Percentiles rank a stretch among this genome's conserved stretches.
These are phyloP conservation scores for Volvox africanus DNA, from an alignment of 139 green algal genomes.

Conservation along the genomic window DNA sequence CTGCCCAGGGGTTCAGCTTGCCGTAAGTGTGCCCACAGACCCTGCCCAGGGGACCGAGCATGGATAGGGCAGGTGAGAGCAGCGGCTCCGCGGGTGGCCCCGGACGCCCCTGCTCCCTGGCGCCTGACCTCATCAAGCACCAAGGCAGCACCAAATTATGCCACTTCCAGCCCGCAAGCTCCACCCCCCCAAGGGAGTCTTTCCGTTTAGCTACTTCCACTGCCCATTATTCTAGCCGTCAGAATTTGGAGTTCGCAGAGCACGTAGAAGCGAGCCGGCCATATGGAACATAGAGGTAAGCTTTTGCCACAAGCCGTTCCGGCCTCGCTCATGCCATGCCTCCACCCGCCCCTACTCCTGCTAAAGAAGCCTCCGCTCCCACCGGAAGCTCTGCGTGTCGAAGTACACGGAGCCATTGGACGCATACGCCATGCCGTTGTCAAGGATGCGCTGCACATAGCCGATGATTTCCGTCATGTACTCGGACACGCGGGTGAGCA, in stretches of 20 bases:
- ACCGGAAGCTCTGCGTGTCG: constrained; percentile 92
- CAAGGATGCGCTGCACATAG: constrained; percentile 86
- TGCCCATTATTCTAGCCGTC: not conserved
- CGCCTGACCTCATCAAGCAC: too few species aligned
- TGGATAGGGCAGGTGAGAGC: too few species aligned
- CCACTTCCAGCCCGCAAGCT: too few species aligned
- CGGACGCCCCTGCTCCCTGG: too few species aligned
- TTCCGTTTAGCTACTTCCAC: too few species aligned
- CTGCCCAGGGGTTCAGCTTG: constrained; percentile 91
- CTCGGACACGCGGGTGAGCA: constrained; percentile 95
- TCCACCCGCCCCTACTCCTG: too few species aligned
- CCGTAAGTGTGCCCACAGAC: constrained; percentile 86
- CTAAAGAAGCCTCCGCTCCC: not conserved
- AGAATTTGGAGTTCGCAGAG: not conserved
- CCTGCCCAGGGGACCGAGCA: constrained; percentile 43
- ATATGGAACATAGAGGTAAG: too few species aligned
- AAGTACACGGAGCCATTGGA: constrained; percentile 96
- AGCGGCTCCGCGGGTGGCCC: too few species aligned
- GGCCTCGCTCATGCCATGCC: too few species aligned
- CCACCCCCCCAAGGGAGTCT: too few species aligned
- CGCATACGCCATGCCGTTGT: constrained; percentile 92
- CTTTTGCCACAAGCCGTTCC: not conserved
- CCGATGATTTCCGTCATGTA: constrained; percentile 79
- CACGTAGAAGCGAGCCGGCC: not conserved
- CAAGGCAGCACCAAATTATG: too few species aligned